phyloP scores from a whole-genome alignment of 2,329 filamentous ascomycete species.

The Elsinoe perseae region DNA sequence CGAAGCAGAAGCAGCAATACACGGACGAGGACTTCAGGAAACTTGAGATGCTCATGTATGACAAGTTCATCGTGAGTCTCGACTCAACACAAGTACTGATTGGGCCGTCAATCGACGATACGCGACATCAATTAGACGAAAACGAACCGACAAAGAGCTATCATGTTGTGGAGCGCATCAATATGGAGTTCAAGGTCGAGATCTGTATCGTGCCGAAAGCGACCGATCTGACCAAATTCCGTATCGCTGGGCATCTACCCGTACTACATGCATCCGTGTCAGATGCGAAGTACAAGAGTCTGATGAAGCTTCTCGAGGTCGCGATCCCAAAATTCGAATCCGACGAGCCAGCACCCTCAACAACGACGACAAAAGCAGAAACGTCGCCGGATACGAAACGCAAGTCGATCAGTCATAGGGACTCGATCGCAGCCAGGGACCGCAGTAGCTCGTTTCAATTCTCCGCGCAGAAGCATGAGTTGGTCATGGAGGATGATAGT shows the following conservation, averaged over 20 bases:
- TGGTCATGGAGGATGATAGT: conserved; percentile 67
- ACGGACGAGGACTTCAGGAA: conserved; percentile 81
- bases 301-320: conserved; percentile 95
- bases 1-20: conserved; percentile 80
- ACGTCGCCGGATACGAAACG: conserved; percentile 9
- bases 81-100: conserved; percentile 94
- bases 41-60: conserved; percentile 91
- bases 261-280: conserved; percentile 87
- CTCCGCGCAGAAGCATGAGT: conserved; percentile 61
- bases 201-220: conserved; percentile 95
- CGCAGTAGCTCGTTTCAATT: conserved; percentile 63
- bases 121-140: conserved; percentile 69
- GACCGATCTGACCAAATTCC: conserved; percentile 83
- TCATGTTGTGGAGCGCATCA: conserved; percentile 93
- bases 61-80: conserved; percentile 88
- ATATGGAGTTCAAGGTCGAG: conserved; percentile 93
- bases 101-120: conserved; percentile 83
- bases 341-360: conserved; percentile 26
- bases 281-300: conserved; percentile 89
- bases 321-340: conserved; percentile 76
- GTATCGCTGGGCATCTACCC: conserved; percentile 83
- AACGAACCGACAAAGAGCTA: conserved; percentile 59
- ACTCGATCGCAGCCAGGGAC: conserved; percentile 48
- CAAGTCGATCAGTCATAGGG: conserved; percentile 23
- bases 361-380: not conserved